Evolutionary conservation across 164 flowering plant species (phyloP).

Genomic region (Akebia trifoliata): DNA sequence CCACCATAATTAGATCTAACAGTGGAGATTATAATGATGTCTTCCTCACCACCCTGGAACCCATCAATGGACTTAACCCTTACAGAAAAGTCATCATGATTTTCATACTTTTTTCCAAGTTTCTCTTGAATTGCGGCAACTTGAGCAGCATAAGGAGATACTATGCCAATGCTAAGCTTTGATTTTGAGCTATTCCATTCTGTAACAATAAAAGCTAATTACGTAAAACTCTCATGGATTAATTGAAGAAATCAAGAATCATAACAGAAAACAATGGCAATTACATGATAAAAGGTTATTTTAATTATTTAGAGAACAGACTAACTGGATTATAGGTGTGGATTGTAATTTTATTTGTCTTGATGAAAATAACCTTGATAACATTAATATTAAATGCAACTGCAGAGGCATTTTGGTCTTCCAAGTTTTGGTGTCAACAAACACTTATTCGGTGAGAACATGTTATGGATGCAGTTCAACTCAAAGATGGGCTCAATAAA

Average conservation of each 20-base stretch:
- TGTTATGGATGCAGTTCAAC: too few relatives aligned
- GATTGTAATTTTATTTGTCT: too few relatives aligned
- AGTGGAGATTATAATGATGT: slow-evolving; percentile 48
- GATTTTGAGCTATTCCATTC: slow-evolving; percentile 36
- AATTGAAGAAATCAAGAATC: neutral
- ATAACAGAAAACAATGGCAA: neutral
- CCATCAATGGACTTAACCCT: slow-evolving; percentile 53
- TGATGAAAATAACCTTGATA: too few relatives aligned
- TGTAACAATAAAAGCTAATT: slow-evolving; percentile 13
- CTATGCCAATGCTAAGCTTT: slow-evolving; percentile 51
- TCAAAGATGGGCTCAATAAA: too few relatives aligned
- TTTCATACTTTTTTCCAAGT: slow-evolving; percentile 29
- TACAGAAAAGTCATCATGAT: slow-evolving; percentile 26
- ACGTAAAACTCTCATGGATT: too few relatives aligned
- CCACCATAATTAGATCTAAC: slow-evolving; percentile 49
- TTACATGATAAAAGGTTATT: neutral
- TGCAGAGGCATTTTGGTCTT: too few relatives aligned
- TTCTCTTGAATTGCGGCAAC: slow-evolving; percentile 36
- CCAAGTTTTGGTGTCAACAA: too few relatives aligned
- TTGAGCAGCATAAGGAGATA: slow-evolving; percentile 68
- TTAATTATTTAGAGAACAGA: too few relatives aligned
- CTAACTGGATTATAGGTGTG: too few relatives aligned
- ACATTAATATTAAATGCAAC: too few relatives aligned
- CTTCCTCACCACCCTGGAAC: slow-evolving; percentile 63
- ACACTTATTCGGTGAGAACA: too few relatives aligned